Evolutionary conservation across 2,329 filamentous ascomycete genomes (phyloP), one percentile per base, ranked within the genome.

Genomic region (Tolypocladium tropicale): DNA sequence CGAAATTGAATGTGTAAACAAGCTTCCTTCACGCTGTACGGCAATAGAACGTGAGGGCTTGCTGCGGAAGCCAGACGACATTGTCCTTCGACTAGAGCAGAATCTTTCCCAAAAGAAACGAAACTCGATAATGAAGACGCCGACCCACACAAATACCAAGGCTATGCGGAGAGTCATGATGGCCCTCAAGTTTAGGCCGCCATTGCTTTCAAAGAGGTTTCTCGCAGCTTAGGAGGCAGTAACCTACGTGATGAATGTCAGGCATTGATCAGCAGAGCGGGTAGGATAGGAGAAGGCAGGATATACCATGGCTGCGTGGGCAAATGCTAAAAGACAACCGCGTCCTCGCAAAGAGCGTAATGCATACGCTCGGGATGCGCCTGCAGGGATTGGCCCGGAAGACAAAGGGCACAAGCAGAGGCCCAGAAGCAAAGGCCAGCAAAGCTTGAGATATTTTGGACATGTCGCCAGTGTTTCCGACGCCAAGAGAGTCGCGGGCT

Each of bases 321-420:
- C 88, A 64, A 92, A 92, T 6, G 92, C 79, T 10, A 68, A 92
- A 93, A 4, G 84, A 89, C 71, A 86, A 94, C 85, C 89, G 95
- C 1, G 85, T 89, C 88, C 94, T 92, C 9, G 10, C n/a, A 64
- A 92, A 94, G 4, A 83, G 79, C 74, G 91, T 82, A 57, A 77
- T 80, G 39, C 79, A 78, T 12, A 79, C 74, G 2, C 72, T 68
- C 0, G 77, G 74, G 23, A 85, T 75, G 53, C 86, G 85, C 33
- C 84, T 86, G 78, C 80, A 87, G 57, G 93, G 80, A 2, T 88
- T 88, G 2, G 88, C 86, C n/a, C 89, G 80, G 1, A 84, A 86
- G 12, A 94, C 84, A 56, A 93, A 75, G 69, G 93, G 85, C 89
- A 94, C 32, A 90, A 71, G 30, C 88, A 86, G n/a, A 94, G 72